Base-by-base conservation (phyloP, 176 grass and related monocot species). In the Musa acuminata region DNA sequence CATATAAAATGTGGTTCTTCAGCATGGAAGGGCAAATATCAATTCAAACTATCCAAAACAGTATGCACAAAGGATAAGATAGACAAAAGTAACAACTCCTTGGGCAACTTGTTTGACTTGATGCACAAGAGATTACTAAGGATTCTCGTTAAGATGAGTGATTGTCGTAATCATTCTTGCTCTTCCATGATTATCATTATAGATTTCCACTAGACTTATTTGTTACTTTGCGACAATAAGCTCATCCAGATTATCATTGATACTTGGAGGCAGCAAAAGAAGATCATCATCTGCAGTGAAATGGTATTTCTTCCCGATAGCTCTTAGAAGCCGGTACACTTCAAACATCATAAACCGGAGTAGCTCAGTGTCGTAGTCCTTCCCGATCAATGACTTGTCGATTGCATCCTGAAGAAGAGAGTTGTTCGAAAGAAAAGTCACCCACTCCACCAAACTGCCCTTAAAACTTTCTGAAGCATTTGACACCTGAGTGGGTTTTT, bases 321-420 rank as follows among this genome's bases (percentile, higher is more conserved):
- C 87, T 70, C 89, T 86, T 21, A 96, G 85, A 26, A 96, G 85
- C 77, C 88, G 89, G 64, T 88, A 90, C 26, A 92, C 93, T 83
- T 96, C 93, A 79, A 96, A 92, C 93, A 96, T 96, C 14, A 89
- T 63, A 69, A 90, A 81, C 62, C 87, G 89, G 78, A 90, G 76
- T 20, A 92, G 29, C 78, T 96, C 92, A 24, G 64, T 71, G 13
- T 86, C 80, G 55, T 63, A 19, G n/a, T 75, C 82, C 62, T 86
- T 84, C 16, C 79, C 83, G 59, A 90, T 80, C 66, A 96, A 55
- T 0, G 81, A 89, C 89, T 89, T 87, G 21, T 92, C 92, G 0
- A 96, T 57, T 2, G 87, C 83, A 12, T 89, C 82, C 80, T 87
- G 82, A 68, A 92, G 87, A 24, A 74, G 72, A 1, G 71, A 13